Percentiles rank a stretch among this genome's conserved stretches.
Conservation (phyloP, 2,329 filamentous ascomycete genomes). For the Diaporthe sp. region DNA sequence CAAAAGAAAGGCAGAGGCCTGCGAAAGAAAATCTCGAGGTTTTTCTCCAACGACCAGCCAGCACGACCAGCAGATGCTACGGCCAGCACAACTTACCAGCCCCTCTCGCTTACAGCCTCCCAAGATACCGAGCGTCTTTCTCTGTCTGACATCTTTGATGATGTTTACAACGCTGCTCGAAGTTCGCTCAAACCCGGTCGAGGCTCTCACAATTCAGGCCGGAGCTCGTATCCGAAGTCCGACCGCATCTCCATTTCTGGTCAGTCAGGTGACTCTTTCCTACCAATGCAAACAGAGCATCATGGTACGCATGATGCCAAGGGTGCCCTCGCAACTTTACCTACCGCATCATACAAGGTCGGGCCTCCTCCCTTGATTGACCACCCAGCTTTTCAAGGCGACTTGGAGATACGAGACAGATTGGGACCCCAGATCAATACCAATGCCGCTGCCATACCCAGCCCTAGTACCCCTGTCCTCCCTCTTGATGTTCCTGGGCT, state of each 20-base stretch:
- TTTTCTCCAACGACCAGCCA: slow-evolving; percentile 32
- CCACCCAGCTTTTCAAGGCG: slow-evolving; percentile 25
- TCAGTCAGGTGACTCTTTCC: not conserved
- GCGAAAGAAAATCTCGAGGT: slow-evolving; percentile 37
- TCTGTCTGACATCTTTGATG: slow-evolving; percentile 40
- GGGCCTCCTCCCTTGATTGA: slow-evolving; percentile 20
- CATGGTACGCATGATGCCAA: not conserved
- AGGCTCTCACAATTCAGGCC: slow-evolving; percentile 22
- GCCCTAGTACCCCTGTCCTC: not conserved
- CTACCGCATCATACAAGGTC: not conserved
- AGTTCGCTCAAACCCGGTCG: slow-evolving; percentile 5
- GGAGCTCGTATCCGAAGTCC: not conserved
- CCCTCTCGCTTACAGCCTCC: slow-evolving; percentile 35
- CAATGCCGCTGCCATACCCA: not conserved
- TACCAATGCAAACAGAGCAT: not conserved
- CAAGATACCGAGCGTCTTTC: slow-evolving; percentile 31
- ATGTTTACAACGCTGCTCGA: slow-evolving; percentile 32
- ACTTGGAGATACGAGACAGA: slow-evolving; percentile 15
- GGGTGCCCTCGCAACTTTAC: not conserved
- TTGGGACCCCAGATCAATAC: not conserved
- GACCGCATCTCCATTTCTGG: not conserved
- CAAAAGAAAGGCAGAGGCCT: slow-evolving; percentile 30
- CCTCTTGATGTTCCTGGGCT: not conserved
- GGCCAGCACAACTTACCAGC: slow-evolving; percentile 21
- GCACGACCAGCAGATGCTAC: slow-evolving; percentile 1